Percentiles rank a stretch among this genome's conserved stretches.
Conservation (phyloP, 345 rosid species). For the Gossypioides kirkii region DNA sequence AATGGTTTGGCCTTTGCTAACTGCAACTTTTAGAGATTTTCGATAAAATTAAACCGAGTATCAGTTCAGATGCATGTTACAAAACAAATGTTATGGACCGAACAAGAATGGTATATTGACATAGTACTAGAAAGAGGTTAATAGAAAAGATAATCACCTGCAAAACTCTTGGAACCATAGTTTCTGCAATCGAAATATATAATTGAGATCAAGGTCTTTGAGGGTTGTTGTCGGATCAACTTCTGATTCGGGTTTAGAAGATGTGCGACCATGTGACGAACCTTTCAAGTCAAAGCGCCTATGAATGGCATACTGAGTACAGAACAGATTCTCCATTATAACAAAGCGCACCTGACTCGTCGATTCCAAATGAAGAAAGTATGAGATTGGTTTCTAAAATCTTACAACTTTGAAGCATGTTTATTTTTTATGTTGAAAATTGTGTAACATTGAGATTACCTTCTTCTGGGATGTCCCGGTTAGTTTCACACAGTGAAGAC, state of each 20-base stretch:
- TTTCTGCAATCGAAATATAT: constrained; percentile 63
- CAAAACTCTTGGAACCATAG: constrained; percentile 86
- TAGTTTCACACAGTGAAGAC: constrained; percentile 91
- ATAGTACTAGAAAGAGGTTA: not conserved
- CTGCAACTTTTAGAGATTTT: not conserved
- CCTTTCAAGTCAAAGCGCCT: constrained; percentile 96
- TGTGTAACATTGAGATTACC: constrained; percentile 33
- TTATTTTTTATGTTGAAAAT: not conserved
- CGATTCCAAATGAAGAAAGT: constrained; percentile 17
- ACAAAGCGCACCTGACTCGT: constrained; percentile 72
- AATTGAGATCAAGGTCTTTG: constrained; percentile 94
- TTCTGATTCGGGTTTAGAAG: constrained; percentile 75
- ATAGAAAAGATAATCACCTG: constrained; percentile 42
- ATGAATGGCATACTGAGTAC: constrained; percentile 67
- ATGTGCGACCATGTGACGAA: constrained; percentile 90
- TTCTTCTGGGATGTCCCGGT: constrained; percentile 82
- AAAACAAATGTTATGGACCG: not conserved
- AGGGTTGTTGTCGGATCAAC: constrained; percentile 84
- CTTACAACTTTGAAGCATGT: not conserved
- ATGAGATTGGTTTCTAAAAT: not conserved
- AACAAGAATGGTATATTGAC: not conserved
- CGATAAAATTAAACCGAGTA: not conserved
- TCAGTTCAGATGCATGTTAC: not conserved
- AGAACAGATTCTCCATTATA: constrained; percentile 93
- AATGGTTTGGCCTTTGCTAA: not conserved